Conservation (phyloP, 257 asterid genomes). For the Echium plantagineum region DNA sequence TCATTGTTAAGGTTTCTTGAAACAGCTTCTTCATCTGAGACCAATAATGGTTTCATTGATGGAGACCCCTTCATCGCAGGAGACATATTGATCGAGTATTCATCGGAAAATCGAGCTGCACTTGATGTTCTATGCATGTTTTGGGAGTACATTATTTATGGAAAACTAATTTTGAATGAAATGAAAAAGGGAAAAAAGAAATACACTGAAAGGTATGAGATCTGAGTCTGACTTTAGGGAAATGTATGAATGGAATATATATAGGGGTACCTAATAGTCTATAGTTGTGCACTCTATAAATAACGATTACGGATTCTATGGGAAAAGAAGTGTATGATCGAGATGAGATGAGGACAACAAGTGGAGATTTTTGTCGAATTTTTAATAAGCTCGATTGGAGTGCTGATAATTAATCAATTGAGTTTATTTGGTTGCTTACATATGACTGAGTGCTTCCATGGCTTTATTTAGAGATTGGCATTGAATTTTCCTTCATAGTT, state of each 20-base stretch:
- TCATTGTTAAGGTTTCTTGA: background rate
- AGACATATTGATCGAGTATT: constrained; percentile 1
- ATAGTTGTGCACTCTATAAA: too few relatives aligned
- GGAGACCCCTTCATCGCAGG: background rate
- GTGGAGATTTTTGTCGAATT: background rate
- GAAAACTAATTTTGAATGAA: too few relatives aligned
- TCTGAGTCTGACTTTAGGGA: background rate
- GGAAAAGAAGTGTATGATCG: too few relatives aligned
- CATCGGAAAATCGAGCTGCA: constrained; percentile 4
- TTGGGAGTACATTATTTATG: background rate
- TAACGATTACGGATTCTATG: too few relatives aligned
- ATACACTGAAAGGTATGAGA: background rate
- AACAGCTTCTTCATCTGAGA: background rate
- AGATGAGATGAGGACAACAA: background rate
- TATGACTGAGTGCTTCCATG: background rate
- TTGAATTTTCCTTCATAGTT: too few relatives aligned
- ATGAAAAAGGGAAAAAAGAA: too few relatives aligned
- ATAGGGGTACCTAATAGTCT: too few relatives aligned
- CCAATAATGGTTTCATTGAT: background rate
- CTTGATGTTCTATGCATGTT: constrained; percentile 4
- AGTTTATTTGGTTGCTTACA: background rate
- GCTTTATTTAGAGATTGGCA: background rate
- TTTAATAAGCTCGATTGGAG: background rate
- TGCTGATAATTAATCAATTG: background rate
- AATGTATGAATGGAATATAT: background rate